Percentiles rank a stretch among this genome's conserved stretches.
phyloP scores from a whole-genome alignment of 1,139 yeast genomes.

The Suhomyces panamericanus region DNA sequence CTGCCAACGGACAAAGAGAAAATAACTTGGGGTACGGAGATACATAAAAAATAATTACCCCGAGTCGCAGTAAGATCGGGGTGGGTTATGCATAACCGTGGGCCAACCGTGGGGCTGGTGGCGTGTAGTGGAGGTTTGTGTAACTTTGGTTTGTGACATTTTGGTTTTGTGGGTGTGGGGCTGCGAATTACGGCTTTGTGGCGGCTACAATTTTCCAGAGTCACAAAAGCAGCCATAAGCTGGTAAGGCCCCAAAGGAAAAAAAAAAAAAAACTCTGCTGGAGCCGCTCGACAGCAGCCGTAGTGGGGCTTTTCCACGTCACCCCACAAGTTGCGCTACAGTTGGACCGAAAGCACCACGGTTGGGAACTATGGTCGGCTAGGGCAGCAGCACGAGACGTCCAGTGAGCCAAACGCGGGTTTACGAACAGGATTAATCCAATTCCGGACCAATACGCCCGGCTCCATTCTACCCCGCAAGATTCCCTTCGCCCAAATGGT shows the following conservation, averaged over 20 bases:
- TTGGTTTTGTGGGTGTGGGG: background rate
- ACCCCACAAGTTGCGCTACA: too few relatives aligned
- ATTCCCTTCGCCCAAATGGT: conserved; percentile 3
- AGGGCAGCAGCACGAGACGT: background rate
- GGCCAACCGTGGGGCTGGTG: background rate
- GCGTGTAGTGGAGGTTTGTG: background rate
- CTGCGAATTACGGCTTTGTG: conserved; percentile 1
- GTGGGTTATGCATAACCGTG: background rate
- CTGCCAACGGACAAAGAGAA: background rate
- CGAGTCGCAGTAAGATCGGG: background rate
- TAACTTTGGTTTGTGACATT: background rate
- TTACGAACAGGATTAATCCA: conserved; percentile 6
- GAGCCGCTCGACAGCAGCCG: background rate
- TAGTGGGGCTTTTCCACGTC: background rate
- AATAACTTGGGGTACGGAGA: conserved; percentile 3
- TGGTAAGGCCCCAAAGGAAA: background rate
- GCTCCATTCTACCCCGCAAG: conserved; percentile 9
- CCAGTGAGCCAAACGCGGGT: background rate
- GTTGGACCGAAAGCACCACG: too few relatives aligned
- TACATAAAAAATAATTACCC: conserved; percentile 3
- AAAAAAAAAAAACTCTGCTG: background rate
- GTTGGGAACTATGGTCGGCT: background rate
- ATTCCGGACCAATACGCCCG: conserved; percentile 3
- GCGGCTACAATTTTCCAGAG: background rate
- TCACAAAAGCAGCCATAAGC: conserved; percentile 1